Evolutionary conservation across 805 yeast species (phyloP).

Genomic region (Pichia occidentalis): DNA sequence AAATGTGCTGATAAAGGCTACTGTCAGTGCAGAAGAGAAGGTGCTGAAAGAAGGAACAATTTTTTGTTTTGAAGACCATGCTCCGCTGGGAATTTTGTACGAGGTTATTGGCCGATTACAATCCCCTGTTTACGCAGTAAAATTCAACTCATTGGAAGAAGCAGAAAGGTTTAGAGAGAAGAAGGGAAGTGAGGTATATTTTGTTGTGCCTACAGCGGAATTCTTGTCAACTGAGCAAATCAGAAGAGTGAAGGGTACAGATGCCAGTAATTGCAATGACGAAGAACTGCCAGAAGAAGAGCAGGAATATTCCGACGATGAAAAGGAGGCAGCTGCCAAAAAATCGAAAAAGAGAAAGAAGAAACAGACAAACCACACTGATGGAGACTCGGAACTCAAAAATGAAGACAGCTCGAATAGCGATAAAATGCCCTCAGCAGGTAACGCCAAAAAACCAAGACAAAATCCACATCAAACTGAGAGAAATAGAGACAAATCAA

Average conservation of each 20-base stretch:
- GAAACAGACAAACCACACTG: constrained; percentile 28
- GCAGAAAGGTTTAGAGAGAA: constrained; percentile 39
- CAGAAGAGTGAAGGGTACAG: constrained; percentile 73
- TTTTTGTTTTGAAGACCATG: constrained; percentile 67
- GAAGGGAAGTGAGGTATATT: constrained; percentile 56
- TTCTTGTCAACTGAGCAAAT: constrained; percentile 72
- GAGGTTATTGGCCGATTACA: constrained; percentile 89
- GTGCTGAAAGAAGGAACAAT: constrained; percentile 77
- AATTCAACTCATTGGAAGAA: constrained; percentile 48
- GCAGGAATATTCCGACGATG: constrained; percentile 94
- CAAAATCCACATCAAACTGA: neutral
- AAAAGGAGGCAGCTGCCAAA: constrained; percentile 69
- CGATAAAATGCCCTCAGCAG: constrained; percentile 8
- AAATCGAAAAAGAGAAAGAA: constrained; percentile 56
- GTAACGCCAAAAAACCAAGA: neutral
- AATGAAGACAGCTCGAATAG: constrained; percentile 4
- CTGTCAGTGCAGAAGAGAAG: constrained; percentile 74
- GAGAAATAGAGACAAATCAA: neutral
- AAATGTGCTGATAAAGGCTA: constrained; percentile 66
- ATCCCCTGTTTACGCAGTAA: constrained; percentile 73
- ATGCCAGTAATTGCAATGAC: constrained; percentile 91
- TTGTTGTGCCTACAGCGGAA: constrained; percentile 74
- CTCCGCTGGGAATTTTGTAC: constrained; percentile 66
- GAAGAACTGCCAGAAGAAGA: constrained; percentile 92
- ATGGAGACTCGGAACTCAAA: constrained; percentile 11